Conservation (phyloP, 257 asterid species). For the Nicotiana obtusifolia region DNA sequence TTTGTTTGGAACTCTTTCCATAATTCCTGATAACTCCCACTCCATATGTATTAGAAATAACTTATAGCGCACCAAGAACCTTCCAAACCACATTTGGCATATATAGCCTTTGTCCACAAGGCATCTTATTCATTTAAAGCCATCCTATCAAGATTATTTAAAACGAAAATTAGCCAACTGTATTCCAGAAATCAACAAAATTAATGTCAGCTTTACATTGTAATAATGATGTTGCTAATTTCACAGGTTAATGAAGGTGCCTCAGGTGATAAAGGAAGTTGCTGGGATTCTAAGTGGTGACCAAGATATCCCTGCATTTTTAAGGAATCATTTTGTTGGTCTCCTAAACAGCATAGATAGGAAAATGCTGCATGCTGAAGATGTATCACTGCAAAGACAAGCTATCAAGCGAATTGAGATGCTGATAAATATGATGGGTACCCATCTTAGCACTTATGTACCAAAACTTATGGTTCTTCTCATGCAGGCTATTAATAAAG, state of each 20-base stretch:
- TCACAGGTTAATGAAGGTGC: slow-evolving; percentile 78
- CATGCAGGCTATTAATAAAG: slow-evolving; percentile 86
- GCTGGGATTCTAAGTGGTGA: slow-evolving; percentile 66
- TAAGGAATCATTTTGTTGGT: slow-evolving; percentile 81
- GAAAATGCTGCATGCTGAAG: slow-evolving; percentile 86
- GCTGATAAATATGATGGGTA: slow-evolving; percentile 82
- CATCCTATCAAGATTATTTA: not conserved
- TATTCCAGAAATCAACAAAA: not conserved
- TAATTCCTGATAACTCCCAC: not conserved
- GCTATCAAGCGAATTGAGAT: slow-evolving; percentile 82
- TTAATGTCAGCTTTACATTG: not conserved
- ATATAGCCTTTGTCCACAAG: not conserved
- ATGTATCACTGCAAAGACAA: slow-evolving; percentile 67
- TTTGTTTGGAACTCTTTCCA: not conserved
- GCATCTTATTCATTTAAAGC: not conserved
- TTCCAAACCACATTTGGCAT: not conserved
- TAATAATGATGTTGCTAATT: slow-evolving; percentile 9
- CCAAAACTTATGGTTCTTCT: slow-evolving; percentile 98
- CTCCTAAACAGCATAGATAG: slow-evolving; percentile 82
- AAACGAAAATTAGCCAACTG: not conserved
- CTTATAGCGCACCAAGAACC: not conserved
- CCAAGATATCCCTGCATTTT: slow-evolving; percentile 83
- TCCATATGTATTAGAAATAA: not conserved
- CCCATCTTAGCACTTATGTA: slow-evolving; percentile 81
- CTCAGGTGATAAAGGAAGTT: slow-evolving; percentile 69